Conservation (phyloP, 768 basidiomycete species). For the Collybia sp. region DNA sequence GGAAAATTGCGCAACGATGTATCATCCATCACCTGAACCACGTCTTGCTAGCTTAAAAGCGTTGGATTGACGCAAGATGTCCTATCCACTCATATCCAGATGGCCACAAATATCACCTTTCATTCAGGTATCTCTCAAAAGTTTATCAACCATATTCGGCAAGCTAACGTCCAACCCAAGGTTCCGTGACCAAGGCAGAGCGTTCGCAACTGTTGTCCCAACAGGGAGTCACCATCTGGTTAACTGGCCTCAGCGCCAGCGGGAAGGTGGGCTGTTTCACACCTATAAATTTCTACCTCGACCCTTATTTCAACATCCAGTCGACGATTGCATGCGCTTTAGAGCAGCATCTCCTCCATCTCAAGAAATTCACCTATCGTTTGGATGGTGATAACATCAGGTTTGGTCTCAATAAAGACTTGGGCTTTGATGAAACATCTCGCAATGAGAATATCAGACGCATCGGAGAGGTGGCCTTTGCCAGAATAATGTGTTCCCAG, state of each 20-base stretch:
- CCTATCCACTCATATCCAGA: too few relatives aligned
- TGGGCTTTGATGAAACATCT: conserved; percentile 90
- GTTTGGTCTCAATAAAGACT: conserved; percentile 94
- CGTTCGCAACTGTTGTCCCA: conserved; percentile 68
- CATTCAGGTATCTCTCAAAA: conserved; percentile 13
- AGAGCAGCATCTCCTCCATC: conserved; percentile 90
- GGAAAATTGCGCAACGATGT: too few relatives aligned
- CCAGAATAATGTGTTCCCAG: conserved; percentile 3
- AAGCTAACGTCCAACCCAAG: conserved; percentile 28
- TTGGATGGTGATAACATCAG: conserved; percentile 96
- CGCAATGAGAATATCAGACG: conserved; percentile 94
- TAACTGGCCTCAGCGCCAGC: conserved; percentile 93
- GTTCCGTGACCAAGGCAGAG: conserved; percentile 67
- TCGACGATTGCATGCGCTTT: conserved; percentile 96
- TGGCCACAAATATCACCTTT: conserved; percentile 61
- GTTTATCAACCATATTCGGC: too few relatives aligned
- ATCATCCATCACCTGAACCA: too few relatives aligned
- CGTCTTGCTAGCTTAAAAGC: too few relatives aligned
- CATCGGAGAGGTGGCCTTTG: conserved; percentile 93
- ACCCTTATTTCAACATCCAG: conserved; percentile 31
- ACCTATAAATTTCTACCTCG: neutral
- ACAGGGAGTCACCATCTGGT: conserved; percentile 90
- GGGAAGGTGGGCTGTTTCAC: conserved; percentile 88
- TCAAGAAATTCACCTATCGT: conserved; percentile 82
- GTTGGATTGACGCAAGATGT: too few relatives aligned